Evolutionary conservation across 2,329 filamentous ascomycete species (phyloP).

Genomic region (Bipolaris zeicola): DNA sequence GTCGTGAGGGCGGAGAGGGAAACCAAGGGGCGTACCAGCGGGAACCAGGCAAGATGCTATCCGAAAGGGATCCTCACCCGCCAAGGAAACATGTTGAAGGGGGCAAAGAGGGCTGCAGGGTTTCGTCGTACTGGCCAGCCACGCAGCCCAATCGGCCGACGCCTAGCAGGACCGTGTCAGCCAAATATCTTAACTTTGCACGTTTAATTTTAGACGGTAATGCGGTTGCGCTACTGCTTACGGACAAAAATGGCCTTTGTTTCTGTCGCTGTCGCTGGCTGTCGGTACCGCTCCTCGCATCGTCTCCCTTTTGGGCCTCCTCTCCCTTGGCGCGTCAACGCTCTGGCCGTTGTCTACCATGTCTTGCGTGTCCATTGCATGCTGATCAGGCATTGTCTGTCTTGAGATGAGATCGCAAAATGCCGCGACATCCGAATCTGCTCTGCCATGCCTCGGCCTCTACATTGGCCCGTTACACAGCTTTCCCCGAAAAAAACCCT

Average conservation of each 20-base stretch:
- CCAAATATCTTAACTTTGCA: slow-evolving; percentile 3
- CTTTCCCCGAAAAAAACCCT: slow-evolving; percentile 1
- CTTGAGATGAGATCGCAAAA: neutral
- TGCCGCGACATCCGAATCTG: slow-evolving; percentile 14
- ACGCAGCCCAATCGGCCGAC: slow-evolving; percentile 5
- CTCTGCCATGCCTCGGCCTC: slow-evolving; percentile 4
- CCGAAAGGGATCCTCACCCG: slow-evolving; percentile 12
- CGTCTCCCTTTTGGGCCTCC: no score
- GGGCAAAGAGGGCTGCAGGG: slow-evolving; percentile 11
- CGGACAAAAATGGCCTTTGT: neutral
- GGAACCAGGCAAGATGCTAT: slow-evolving; percentile 2
- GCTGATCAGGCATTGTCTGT: slow-evolving; percentile 4
- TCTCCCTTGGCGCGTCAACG: neutral
- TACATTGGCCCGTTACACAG: slow-evolving; percentile 1
- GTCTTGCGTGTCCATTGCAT: neutral
- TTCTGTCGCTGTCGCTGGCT: no score
- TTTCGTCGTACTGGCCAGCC: slow-evolving; percentile 8
- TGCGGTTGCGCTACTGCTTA: slow-evolving; percentile 16
- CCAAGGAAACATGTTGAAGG: slow-evolving; percentile 13
- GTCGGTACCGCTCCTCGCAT: no score
- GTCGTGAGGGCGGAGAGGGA: neutral
- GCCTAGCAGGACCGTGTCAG: slow-evolving; percentile 6
- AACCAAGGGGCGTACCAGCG: slow-evolving; percentile 5
- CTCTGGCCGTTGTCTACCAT: neutral
- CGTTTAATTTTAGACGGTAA: slow-evolving; percentile 10